phyloP scores from a whole-genome alignment of 805 yeast species.

The Wickerhamiella brachini region DNA sequence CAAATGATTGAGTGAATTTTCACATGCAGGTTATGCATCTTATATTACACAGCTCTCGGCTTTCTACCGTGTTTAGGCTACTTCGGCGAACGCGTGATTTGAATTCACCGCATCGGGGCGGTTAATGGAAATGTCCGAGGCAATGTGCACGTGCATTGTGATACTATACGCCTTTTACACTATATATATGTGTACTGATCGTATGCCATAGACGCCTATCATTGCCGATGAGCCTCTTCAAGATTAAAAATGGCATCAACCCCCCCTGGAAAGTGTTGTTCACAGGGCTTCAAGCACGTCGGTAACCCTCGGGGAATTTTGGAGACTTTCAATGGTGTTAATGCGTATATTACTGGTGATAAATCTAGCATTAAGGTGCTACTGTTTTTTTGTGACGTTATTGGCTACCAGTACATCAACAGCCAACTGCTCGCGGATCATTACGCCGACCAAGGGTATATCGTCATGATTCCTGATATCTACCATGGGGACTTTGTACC shows the following conservation, averaged over 20 bases:
- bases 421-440: conserved; percentile 32
- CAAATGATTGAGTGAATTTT: no score
- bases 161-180: no score
- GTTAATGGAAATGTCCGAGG: no score
- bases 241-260: conserved; percentile 28
- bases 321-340: conserved; percentile 16
- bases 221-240: no score
- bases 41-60: no score
- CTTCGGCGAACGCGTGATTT: no score
- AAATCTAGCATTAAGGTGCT: conserved; percentile 38
- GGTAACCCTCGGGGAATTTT: conserved; percentile 20
- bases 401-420: conserved; percentile 48
- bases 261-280: conserved; percentile 24
- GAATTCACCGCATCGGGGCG: no score
- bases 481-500: conserved; percentile 41
- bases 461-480: conserved; percentile 65
- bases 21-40: no score
- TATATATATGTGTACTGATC: no score
- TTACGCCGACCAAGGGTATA: conserved; percentile 48
- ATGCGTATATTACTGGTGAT: conserved; percentile 39
- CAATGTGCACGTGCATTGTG: no score
- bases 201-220: no score
- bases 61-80: no score
- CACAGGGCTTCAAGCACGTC: conserved; percentile 19
- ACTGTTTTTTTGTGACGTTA: conserved; percentile 44